phyloP scores from a whole-genome alignment of 257 asterid genomes.

The Scutellaria baicalensis region DNA sequence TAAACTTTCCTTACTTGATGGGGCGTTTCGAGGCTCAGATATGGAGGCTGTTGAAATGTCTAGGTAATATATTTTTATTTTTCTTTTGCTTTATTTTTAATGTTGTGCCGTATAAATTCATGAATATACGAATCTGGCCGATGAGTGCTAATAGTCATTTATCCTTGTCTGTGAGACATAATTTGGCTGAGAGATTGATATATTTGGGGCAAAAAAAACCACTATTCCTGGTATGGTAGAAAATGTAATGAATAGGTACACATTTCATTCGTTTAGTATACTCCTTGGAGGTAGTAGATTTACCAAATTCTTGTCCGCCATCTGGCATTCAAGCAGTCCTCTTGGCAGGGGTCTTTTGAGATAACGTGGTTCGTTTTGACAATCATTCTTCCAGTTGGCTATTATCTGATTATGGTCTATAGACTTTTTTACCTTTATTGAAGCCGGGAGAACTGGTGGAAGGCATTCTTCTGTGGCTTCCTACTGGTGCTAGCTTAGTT shows the following conservation, averaged over 20 bases:
- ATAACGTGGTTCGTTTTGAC: not conserved
- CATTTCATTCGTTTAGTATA: not conserved
- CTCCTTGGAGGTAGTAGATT: not conserved
- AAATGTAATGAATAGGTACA: not conserved
- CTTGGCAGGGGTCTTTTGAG: not conserved
- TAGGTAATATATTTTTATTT: constrained; percentile 30
- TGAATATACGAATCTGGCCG: not conserved
- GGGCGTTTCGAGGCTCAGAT: constrained; percentile 86
- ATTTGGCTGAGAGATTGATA: not conserved
- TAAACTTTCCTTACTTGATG: constrained; percentile 78
- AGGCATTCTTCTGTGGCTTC: too few relatives aligned
- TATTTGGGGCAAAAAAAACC: not conserved
- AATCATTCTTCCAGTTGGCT: not conserved
- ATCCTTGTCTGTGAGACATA: not conserved
- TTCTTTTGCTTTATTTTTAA: not conserved
- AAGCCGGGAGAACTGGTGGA: not conserved
- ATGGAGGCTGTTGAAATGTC: constrained; percentile 95
- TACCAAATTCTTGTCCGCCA: not conserved
- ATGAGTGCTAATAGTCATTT: not conserved
- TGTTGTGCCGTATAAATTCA: not conserved
- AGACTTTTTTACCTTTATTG: not conserved
- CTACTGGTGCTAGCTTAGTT: not conserved
- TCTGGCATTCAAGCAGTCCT: not conserved
- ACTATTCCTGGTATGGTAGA: not conserved
- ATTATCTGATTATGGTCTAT: not conserved